phyloP scores from a whole-genome alignment of 1,139 yeast species.

The Nakaseomyces glabratus region DNA sequence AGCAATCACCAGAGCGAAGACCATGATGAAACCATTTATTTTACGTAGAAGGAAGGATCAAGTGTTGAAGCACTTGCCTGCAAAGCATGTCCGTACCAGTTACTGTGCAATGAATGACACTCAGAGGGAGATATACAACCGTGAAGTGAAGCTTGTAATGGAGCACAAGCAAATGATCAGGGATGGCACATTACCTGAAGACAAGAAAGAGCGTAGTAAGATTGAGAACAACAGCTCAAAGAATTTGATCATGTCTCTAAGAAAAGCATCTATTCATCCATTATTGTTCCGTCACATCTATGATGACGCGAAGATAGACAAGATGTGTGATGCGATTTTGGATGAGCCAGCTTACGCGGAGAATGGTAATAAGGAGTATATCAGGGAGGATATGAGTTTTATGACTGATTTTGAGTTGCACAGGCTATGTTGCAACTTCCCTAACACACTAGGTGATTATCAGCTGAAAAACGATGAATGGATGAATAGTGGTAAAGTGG shows the following conservation, averaged over 20 bases:
- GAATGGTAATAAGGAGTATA: conserved; percentile 62
- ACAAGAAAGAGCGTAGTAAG: conserved; percentile 25
- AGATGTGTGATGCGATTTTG: conserved; percentile 74
- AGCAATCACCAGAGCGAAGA: conserved; percentile 85
- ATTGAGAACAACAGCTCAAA: conserved; percentile 35
- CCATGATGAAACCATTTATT: conserved; percentile 98
- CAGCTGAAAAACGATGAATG: conserved; percentile 49
- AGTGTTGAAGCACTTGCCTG: conserved; percentile 81
- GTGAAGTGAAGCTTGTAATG: conserved; percentile 46
- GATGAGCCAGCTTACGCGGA: conserved; percentile 66
- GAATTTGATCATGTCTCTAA: conserved; percentile 57
- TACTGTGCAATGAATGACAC: conserved; percentile 51
- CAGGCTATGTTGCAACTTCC: conserved; percentile 62
- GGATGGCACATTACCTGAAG: conserved; percentile 34
- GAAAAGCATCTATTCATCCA: conserved; percentile 74
- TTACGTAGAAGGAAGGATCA: conserved; percentile 86
- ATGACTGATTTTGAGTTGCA: conserved; percentile 90
- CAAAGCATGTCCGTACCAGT: conserved; percentile 54
- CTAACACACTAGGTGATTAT: conserved; percentile 50
- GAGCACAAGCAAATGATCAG: conserved; percentile 40
- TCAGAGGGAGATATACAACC: conserved; percentile 55
- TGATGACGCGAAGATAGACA: conserved; percentile 42
- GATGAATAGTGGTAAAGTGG: conserved; percentile 71
- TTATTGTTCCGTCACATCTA: conserved; percentile 56
- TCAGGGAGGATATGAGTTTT: conserved; percentile 90